These are phyloP conservation scores for Chaetomium sp. DNA, from an alignment of 2,329 filamentous ascomycete species.

Conservation along the genomic window DNA sequence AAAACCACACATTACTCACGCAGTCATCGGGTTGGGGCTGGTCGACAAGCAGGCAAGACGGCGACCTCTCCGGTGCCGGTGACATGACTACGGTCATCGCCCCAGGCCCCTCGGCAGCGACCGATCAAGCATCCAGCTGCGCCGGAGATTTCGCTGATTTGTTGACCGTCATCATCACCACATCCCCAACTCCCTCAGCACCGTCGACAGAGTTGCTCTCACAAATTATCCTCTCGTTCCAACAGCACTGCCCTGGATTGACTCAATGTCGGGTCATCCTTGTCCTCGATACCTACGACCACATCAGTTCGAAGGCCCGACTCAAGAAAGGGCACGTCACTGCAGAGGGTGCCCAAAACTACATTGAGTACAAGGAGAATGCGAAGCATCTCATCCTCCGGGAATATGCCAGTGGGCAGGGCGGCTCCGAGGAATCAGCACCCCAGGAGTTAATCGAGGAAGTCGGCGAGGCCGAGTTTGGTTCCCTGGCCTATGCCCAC, in stretches of 20 bases:
- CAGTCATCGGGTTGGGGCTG: too few species aligned
- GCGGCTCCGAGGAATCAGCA: neutral
- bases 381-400: conserved; percentile 37
- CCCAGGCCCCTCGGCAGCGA: neutral
- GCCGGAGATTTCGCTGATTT: conserved; percentile 8
- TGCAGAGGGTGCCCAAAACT: conserved; percentile 36
- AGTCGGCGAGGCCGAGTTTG: conserved; percentile 41
- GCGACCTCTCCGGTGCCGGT: conserved; percentile 1
- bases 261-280: conserved; percentile 41
- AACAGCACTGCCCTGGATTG: conserved; percentile 35
- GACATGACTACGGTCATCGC: conserved; percentile 7
- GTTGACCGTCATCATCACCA: conserved; percentile 46
- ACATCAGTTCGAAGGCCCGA: conserved; percentile 36
- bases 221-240: conserved; percentile 41
- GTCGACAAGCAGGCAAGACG: too few species aligned
- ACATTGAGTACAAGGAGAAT: conserved; percentile 41
- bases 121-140: neutral
- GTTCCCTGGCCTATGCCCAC: conserved; percentile 30
- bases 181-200: conserved; percentile 48
- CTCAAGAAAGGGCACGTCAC: conserved; percentile 51
- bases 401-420: conserved; percentile 21
- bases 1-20: too few species aligned
- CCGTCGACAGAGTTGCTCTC: conserved; percentile 47
- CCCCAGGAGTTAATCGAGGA: conserved; percentile 12
- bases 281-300: conserved; percentile 48